phyloP scores from a whole-genome alignment of 2,329 filamentous ascomycete genomes.

The Coccinonectria pachysandricola region DNA sequence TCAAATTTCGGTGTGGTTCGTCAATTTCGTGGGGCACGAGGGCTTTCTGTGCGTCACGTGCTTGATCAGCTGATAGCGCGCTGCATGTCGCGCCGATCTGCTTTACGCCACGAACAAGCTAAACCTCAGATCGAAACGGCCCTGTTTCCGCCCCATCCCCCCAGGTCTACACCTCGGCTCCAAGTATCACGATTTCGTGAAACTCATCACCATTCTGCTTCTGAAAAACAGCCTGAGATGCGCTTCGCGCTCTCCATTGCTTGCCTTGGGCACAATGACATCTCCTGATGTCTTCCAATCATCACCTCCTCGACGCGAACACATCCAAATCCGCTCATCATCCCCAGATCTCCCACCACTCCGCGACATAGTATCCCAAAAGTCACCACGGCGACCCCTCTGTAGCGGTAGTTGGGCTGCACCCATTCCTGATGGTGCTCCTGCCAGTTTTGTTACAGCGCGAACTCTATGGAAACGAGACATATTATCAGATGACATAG shows the following conservation, averaged over 20 bases:
- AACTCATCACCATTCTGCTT: slow-evolving; percentile 24
- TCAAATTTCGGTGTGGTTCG: slow-evolving; percentile 25
- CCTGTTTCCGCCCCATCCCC: no score
- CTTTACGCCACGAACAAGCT: no score
- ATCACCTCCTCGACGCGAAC: slow-evolving; percentile 20
- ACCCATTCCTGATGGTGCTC: slow-evolving; percentile 26
- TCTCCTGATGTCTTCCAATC: slow-evolving; percentile 24
- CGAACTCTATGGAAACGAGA: slow-evolving; percentile 23
- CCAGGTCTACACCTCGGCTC: no score
- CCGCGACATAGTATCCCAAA: slow-evolving; percentile 34
- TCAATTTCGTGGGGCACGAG: slow-evolving; percentile 28
- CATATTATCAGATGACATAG: not conserved
- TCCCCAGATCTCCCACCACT: slow-evolving; percentile 47
- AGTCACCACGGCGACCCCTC: slow-evolving; percentile 21
- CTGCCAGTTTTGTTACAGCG: slow-evolving; percentile 32
- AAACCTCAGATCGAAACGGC: no score
- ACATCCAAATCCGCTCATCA: slow-evolving; percentile 30
- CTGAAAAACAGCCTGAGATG: slow-evolving; percentile 26
- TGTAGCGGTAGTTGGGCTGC: slow-evolving; percentile 27
- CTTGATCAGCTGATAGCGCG: slow-evolving; percentile 25
- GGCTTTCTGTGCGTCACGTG: slow-evolving; percentile 28
- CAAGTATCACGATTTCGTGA: no score
- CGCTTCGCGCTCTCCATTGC: slow-evolving; percentile 34
- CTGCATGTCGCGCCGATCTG: no score
- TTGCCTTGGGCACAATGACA: slow-evolving; percentile 20